Base-by-base conservation (phyloP, 1,284 basidiomycete genomes). In the Malassezia nana region DNA sequence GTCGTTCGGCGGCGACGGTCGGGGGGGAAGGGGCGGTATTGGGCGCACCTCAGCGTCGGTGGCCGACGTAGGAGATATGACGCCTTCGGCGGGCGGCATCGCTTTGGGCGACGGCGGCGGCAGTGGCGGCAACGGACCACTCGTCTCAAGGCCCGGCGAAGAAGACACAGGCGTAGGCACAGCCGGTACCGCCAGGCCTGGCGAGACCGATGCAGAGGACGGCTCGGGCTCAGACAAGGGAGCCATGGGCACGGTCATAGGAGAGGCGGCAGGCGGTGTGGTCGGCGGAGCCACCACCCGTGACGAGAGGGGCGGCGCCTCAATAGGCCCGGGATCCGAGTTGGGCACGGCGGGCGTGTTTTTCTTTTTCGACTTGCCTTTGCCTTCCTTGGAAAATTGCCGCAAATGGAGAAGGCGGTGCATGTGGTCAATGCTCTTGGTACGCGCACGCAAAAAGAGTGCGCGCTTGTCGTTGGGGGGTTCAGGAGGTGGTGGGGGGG, bases 401-500 rank as follows among this genome's bases (percentile, higher is more conserved):
- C 41, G 24, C 32, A 46, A 12, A 18, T 51, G 20, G 4, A 56
- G 33, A 6, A 56, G 20, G 3, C 47, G 47, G 30, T 51, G 44
- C 31, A 56, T 41, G 9, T 56, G 54, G 29, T 56, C 54, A 24
- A 56, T 50, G 41, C 54, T 51, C 41, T 56, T 56, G 31, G 28
- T 46, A n/a, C 54, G 54, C 22, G 54, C 54, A 2, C 54, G 54
- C n/a, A 46, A 15, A 20, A 56, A 51, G 2, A 56, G n/a, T 6
- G 48, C 31, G 20, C 49, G 48, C 40, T 46, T 51, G 29, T 50
- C 38, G 16, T 25, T 24, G 31, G 31, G 20, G 8, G 31, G 35
- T 28, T 22, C 22, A 12, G 30, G 22, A 6, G 46, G 46, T 15
- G 33, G 46, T 15, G 38, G 46, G 9, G 46, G 35, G 33, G 46